Conservation (phyloP, 1,284 basidiomycete genomes). For the Apiotrichum laibachii region DNA sequence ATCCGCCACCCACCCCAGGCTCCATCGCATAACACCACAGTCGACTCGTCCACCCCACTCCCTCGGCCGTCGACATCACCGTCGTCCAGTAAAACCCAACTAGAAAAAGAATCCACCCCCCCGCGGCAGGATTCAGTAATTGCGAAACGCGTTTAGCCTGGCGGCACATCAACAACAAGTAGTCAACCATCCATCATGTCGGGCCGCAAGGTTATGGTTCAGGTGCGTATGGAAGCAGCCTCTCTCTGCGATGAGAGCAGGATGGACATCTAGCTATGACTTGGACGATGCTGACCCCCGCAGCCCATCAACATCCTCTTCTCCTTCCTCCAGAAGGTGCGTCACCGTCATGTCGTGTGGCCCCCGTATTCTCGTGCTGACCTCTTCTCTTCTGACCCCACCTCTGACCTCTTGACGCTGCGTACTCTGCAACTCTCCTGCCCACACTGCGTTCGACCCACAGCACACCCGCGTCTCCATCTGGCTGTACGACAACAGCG, state of each 20-base stretch:
- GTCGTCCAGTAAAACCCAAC: background rate
- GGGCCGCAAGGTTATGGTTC: conserved; percentile 93
- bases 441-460: background rate
- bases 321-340: conserved; percentile 80
- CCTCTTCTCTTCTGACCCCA: background rate
- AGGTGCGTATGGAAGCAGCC: conserved; percentile 60
- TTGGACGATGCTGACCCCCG: conserved; percentile 10
- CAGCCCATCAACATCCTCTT: conserved; percentile 91
- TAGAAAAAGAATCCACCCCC: background rate
- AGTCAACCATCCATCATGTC: conserved; percentile 64
- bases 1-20: background rate
- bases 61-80: background rate
- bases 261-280: background rate
- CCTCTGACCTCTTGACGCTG: background rate
- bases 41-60: background rate
- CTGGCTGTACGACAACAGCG: conserved; percentile 97
- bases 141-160: conserved; percentile 14
- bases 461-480: conserved; percentile 83
- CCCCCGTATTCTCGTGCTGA: conserved; percentile 3
- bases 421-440: no score
- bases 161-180: conserved; percentile 12
- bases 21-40: background rate
- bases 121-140: background rate
- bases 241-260: background rate
- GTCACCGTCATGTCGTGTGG: conserved; percentile 9